A percentile compares a stretch with the other conserved stretches of the same genome.
These are phyloP conservation scores for Barnettozyma hawaiiensis DNA, from an alignment of 1,139 yeast species.

Conservation along the genomic window DNA sequence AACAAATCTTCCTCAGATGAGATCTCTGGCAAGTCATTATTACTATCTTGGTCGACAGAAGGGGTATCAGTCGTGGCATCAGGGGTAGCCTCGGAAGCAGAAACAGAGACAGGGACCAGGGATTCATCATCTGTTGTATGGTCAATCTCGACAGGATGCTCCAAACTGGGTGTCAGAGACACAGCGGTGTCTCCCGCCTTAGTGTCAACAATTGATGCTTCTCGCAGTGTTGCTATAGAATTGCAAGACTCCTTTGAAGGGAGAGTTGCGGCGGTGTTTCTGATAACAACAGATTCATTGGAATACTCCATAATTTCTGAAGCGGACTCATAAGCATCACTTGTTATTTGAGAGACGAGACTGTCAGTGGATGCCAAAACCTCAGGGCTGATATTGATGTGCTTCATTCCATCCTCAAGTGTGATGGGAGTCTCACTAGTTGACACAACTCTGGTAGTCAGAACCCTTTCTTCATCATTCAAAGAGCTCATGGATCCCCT, in stretches of 20 bases:
- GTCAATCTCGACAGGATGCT: background rate
- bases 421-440: slow-evolving; percentile 16
- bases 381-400: slow-evolving; percentile 8
- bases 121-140: background rate
- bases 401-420: slow-evolving; percentile 14
- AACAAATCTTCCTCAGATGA: background rate
- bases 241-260: slow-evolving; percentile 27
- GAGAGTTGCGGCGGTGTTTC: slow-evolving; percentile 17
- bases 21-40: background rate
- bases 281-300: slow-evolving; percentile 14
- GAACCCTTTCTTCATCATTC: slow-evolving; percentile 28
- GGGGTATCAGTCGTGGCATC: background rate
- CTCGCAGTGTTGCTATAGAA: slow-evolving; percentile 29
- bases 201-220: slow-evolving; percentile 12
- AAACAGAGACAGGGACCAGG: background rate
- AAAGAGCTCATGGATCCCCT: slow-evolving; percentile 20
- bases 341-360: slow-evolving; percentile 15
- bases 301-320: slow-evolving; percentile 26
- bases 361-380: slow-evolving; percentile 13
- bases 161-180: slow-evolving; percentile 12
- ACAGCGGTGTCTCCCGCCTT: slow-evolving; percentile 20
- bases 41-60: background rate
- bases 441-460: slow-evolving; percentile 21
- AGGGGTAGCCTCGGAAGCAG: background rate
- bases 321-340: slow-evolving; percentile 21